Percentiles rank a stretch among this genome's conserved stretches.
Conservation (phyloP, 306 rosid species). For the Cucurbita maxima region DNA sequence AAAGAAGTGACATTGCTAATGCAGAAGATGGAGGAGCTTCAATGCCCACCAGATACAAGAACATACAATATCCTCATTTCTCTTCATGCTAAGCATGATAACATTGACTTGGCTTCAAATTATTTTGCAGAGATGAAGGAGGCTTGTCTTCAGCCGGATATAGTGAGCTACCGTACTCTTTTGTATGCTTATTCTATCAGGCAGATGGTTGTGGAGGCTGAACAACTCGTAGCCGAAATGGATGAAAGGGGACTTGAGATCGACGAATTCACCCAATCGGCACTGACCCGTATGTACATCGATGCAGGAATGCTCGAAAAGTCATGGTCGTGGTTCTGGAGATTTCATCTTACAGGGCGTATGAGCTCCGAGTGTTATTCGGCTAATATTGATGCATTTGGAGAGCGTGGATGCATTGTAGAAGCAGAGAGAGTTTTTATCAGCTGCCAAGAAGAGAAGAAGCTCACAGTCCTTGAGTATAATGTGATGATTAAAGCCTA, state of each 20-base stretch:
- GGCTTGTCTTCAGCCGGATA: slow-evolving; percentile 40
- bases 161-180: slow-evolving; percentile 63
- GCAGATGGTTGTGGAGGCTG: slow-evolving; percentile 48
- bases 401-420: slow-evolving; percentile 38
- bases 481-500: slow-evolving; percentile 90
- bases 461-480: slow-evolving; percentile 49
- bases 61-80: slow-evolving; percentile 69
- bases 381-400: slow-evolving; percentile 71
- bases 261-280: slow-evolving; percentile 68
- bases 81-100: slow-evolving; percentile 31
- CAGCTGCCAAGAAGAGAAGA: slow-evolving; percentile 51
- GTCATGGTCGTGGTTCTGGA: slow-evolving; percentile 65
- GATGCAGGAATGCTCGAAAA: slow-evolving; percentile 41
- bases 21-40: slow-evolving; percentile 59
- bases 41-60: slow-evolving; percentile 45
- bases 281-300: slow-evolving; percentile 66
- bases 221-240: slow-evolving; percentile 53
- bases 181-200: slow-evolving; percentile 54
- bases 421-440: slow-evolving; percentile 69
- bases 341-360: slow-evolving; percentile 44
- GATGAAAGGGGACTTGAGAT: slow-evolving; percentile 47
- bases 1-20: slow-evolving; percentile 36
- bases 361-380: slow-evolving; percentile 62
- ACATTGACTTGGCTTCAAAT: slow-evolving; percentile 36
- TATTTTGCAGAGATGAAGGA: slow-evolving; percentile 48